phyloP scores from a whole-genome alignment of 345 rosid species.

The Salix udensis region DNA sequence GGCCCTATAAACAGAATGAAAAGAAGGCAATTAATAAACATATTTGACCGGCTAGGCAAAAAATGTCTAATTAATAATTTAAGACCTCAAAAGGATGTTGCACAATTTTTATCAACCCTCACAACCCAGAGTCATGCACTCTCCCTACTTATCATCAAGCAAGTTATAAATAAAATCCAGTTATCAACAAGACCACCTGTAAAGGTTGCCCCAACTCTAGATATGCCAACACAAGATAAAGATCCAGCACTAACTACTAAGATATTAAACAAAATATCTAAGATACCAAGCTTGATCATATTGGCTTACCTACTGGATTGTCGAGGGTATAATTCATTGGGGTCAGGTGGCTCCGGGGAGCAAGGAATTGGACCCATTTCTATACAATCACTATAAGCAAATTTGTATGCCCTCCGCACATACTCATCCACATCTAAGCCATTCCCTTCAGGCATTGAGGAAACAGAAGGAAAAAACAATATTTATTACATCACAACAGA shows the following conservation, averaged over 20 bases:
- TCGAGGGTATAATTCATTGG: constrained; percentile 88
- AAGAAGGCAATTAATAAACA: constrained; percentile 6
- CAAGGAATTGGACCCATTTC: constrained; percentile 91
- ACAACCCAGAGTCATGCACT: constrained; percentile 9
- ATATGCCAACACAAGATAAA: not conserved
- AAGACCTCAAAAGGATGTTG: not conserved
- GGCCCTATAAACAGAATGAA: constrained; percentile 55
- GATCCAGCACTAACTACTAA: constrained; percentile 5
- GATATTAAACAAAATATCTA: not conserved
- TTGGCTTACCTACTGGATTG: constrained; percentile 73
- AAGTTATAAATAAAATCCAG: constrained; percentile 6
- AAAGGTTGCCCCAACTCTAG: not conserved
- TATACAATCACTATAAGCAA: constrained; percentile 96
- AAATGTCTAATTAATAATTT: not conserved
- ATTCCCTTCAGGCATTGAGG: constrained; percentile 55
- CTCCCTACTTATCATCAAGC: constrained; percentile 11
- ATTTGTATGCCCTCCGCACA: constrained; percentile 92
- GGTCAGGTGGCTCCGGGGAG: constrained; percentile 95
- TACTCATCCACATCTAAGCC: constrained; percentile 98
- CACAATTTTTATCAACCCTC: not conserved
- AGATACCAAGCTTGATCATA: constrained; percentile 8
- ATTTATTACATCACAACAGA: not conserved
- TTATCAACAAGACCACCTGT: not conserved
- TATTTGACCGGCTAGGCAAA: not conserved
- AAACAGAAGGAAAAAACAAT: constrained; percentile 7